These are phyloP conservation scores for Trichoderma aggressivum DNA, from an alignment of 2,329 filamentous ascomycete genomes.

Conservation along the genomic window DNA sequence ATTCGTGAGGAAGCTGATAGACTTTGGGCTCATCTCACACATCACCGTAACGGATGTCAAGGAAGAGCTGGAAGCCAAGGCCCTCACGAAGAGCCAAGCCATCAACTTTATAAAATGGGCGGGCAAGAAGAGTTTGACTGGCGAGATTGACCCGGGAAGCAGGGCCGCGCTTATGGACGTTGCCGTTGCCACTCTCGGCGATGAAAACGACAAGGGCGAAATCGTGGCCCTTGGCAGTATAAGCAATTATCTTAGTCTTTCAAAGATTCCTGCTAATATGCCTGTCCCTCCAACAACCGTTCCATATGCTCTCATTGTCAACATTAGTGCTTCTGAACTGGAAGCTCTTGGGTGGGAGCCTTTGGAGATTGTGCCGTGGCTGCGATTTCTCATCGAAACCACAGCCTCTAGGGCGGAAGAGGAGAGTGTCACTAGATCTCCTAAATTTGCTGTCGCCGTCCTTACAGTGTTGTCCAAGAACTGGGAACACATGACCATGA, in stretches of 20 bases:
- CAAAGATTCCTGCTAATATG: slow-evolving; percentile 74
- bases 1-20: slow-evolving; percentile 76
- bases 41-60: slow-evolving; percentile 86
- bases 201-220: slow-evolving; percentile 59
- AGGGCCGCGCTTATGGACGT: slow-evolving; percentile 72
- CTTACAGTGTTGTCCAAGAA: slow-evolving; percentile 80
- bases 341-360: slow-evolving; percentile 83
- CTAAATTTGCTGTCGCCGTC: slow-evolving; percentile 73
- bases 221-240: slow-evolving; percentile 78
- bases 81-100: slow-evolving; percentile 74
- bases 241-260: slow-evolving; percentile 69
- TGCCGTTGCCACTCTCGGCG: slow-evolving; percentile 67
- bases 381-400: slow-evolving; percentile 73
- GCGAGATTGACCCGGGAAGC: slow-evolving; percentile 67
- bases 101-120: slow-evolving; percentile 83
- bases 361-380: slow-evolving; percentile 80
- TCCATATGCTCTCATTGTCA: slow-evolving; percentile 76
- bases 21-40: slow-evolving; percentile 81
- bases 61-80: slow-evolving; percentile 75
- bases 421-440: slow-evolving; percentile 67
- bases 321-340: slow-evolving; percentile 63
- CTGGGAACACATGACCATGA: slow-evolving; percentile 75
- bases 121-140: slow-evolving; percentile 65
- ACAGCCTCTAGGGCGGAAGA: slow-evolving; percentile 56
- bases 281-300: slow-evolving; percentile 80